Evolutionary conservation across 2,329 filamentous ascomycete species (phyloP), one percentile per base, ranked within the genome.

Genomic region (Dryadomyces sulphureus): DNA sequence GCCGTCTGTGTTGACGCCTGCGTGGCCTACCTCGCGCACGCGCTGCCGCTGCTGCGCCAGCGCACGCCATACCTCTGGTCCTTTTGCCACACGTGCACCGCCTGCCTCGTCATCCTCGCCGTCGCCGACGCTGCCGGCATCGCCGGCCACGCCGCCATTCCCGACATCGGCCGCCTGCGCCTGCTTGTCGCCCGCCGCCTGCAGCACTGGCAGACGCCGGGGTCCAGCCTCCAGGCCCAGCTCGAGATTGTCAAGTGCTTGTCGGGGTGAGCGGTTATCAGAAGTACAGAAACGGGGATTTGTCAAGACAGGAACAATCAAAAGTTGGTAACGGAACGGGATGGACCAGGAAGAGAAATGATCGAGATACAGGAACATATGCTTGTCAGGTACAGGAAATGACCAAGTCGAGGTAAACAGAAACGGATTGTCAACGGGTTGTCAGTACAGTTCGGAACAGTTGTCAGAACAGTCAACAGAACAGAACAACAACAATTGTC

Each of bases 1-100:
- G 52, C 57, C 48, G 50, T 54, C 5, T 63, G 62, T 45, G 57
- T 63, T 36, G 56, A 60, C 38, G 60, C 62, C 1, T 62, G 62
- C 52, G 49, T 57, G 21, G 56, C 55, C 3, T 64, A 63, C 47
- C 56, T 65, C 6, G 55, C 56, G 36, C 61, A 62, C 19, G 60
- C 56, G 32, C 48, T 55, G 30, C 60, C 61, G 12, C 58, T 63
- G 53, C 54, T 65, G 16, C 58, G 58, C 40, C 60, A 56, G 47
- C 57, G 62, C 4, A 60, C 61, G n/a, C 59, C 59, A 1, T 62
- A 64, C 42, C 55, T 65, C 11, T 65, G 62, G 62, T 56, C 57
- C 1, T 54, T 63, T 36, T 57, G 59, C 11, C 61, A 64, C 47
- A 56, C 55, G 41, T 60, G 58, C 46, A 52, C 64, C 51, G 60